These are phyloP conservation scores for Pichia heedii DNA, from an alignment of 805 yeast genomes.

Conservation along the genomic window DNA sequence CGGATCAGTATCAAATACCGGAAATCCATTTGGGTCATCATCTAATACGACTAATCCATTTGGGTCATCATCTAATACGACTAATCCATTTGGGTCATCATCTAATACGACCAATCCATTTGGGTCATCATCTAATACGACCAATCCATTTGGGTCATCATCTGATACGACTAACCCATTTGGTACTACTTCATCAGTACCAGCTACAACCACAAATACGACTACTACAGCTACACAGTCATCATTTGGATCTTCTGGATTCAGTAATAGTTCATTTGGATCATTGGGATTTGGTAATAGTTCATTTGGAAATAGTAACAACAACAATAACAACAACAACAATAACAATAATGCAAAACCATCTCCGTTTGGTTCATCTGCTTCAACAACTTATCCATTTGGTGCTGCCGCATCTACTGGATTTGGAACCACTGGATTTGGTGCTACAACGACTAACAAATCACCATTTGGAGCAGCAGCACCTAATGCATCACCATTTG, in stretches of 20 bases:
- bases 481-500: constrained; percentile 2
- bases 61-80: constrained; percentile 6
- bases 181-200: constrained; percentile 10
- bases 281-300: constrained; percentile 1
- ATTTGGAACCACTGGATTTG: constrained; percentile 13
- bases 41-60: neutral
- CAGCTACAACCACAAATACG: neutral
- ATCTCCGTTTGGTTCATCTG: neutral
- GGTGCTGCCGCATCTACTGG: constrained; percentile 5
- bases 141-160: constrained; percentile 10
- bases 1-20: constrained; percentile 6
- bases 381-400: neutral
- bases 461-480: constrained; percentile 16
- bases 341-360: neutral
- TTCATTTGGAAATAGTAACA: constrained; percentile 6
- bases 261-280: neutral
- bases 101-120: neutral
- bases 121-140: constrained; percentile 3
- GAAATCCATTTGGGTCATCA: constrained; percentile 4
- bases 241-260: constrained; percentile 6
- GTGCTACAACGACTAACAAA: constrained; percentile 7
- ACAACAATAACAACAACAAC: neutral
- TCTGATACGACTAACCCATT: constrained; percentile 16
- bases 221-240: neutral
- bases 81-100: neutral